Percentiles rank a stretch among this genome's conserved stretches.
Conservation (phyloP, 306 rosid genomes). For the Astragalus glycyphyllos region DNA sequence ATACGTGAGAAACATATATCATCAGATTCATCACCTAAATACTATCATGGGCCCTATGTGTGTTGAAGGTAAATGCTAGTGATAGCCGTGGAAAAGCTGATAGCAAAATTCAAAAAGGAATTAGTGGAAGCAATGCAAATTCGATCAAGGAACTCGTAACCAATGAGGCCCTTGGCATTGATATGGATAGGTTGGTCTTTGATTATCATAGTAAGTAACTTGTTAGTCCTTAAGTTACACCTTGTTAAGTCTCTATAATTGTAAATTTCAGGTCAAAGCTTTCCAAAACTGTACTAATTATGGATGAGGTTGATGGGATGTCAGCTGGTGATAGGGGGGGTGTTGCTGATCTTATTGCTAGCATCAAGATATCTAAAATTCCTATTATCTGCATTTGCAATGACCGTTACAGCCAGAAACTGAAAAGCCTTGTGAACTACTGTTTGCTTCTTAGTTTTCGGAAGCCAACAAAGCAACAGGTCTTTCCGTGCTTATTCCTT, state of each 20-base stretch:
- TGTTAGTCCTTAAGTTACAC: constrained; percentile 23
- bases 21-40: constrained; percentile 32
- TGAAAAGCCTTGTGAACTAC: constrained; percentile 94
- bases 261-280: constrained; percentile 69
- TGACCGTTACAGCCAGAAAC: constrained; percentile 97
- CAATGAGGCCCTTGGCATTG: constrained; percentile 61
- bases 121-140: constrained; percentile 91
- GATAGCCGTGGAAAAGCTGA: constrained; percentile 98
- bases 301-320: constrained; percentile 99
- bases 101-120: constrained; percentile 83
- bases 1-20: constrained; percentile 16
- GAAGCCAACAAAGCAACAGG: constrained; percentile 98
- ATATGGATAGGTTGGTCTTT: constrained; percentile 67
- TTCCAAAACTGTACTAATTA: constrained; percentile 84
- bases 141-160: constrained; percentile 84
- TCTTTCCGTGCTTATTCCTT: constrained; percentile 34
- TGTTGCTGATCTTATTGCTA: constrained; percentile 90
- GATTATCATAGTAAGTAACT: constrained; percentile 36
- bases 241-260: constrained; percentile 36
- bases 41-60: constrained; percentile 27
- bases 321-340: constrained; percentile 99
- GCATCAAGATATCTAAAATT: constrained; percentile 89
- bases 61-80: constrained; percentile 92
- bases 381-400: constrained; percentile 98
- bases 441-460: constrained; percentile 88